phyloP scores from a whole-genome alignment of 129 eudicot species.

The Arctium lappa region DNA sequence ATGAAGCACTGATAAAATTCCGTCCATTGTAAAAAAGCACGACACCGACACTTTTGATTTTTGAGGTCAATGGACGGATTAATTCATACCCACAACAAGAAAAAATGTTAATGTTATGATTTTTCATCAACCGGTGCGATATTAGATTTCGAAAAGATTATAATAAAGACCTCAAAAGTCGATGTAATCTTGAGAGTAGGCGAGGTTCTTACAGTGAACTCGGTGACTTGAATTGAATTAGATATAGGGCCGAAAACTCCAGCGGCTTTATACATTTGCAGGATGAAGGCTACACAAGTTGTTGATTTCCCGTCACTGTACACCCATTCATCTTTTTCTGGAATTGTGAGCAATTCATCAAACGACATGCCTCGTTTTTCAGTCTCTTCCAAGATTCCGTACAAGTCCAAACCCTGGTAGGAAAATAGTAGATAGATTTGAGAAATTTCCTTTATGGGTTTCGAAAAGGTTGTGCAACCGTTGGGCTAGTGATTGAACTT shows the following conservation, averaged over 20 bases:
- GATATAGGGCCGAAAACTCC: slow-evolving; percentile 78
- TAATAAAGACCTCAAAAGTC: no score
- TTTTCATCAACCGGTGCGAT: neutral
- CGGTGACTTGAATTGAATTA: slow-evolving; percentile 91
- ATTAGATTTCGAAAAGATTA: neutral
- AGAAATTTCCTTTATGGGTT: neutral
- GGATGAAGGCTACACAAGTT: slow-evolving; percentile 75
- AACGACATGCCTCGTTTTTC: slow-evolving; percentile 70
- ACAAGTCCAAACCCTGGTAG: slow-evolving; percentile 58
- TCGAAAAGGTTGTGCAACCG: neutral
- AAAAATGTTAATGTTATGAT: neutral
- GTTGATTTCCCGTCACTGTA: slow-evolving; percentile 97
- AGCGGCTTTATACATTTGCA: slow-evolving; percentile 87
- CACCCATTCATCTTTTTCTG: slow-evolving; percentile 96
- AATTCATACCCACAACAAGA: neutral
- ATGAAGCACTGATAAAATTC: no score
- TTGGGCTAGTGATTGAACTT: slow-evolving; percentile 29
- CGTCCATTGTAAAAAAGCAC: no score
- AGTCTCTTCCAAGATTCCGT: slow-evolving; percentile 52
- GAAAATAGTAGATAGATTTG: neutral
- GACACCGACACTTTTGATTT: no score
- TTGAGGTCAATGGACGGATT: no score
- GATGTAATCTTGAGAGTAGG: neutral
- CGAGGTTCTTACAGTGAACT: slow-evolving; percentile 73
- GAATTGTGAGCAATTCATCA: slow-evolving; percentile 86